Base-by-base conservation (phyloP, 2,329 filamentous ascomycete species). In the Ambrosiella beaveri region DNA sequence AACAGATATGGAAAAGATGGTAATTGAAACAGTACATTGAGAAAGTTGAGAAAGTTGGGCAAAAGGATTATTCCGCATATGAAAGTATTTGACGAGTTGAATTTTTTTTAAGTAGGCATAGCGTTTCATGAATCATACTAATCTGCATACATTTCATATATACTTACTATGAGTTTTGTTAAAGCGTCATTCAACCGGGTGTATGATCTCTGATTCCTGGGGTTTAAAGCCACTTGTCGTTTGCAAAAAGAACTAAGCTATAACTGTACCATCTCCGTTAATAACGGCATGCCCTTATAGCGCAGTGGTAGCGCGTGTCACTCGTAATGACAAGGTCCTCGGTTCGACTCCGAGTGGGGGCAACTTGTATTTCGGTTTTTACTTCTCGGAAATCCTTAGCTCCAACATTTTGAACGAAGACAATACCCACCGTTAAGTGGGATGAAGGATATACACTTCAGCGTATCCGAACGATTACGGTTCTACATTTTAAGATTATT, bases 291-390 rank as follows among this genome's bases (percentile, higher is more conserved):
- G 66, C 65, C 66, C 64, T 62, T 64, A 66, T 68, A 66, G 66
- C 66, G 68, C 62, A 68, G 67, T 66, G 67, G 67, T 68, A 67
- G 63, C 67, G 66, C 66, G 65, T 65, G 62, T 67, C 66, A 68
- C 66, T 68, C 67, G 66, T 68, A 67, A 68, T 67, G 66, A 68
- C 62, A 65, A 68, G 65, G 65, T 68, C 66, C 65, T 63, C 64
- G 64, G 66, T 68, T 68, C 66, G 66, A 68, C 65, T 68, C 66
- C 65, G 65, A 64, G 66, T 67, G 64, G 63, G 63, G 66, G 66
- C 65, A 67, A 6, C 5, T 17, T 27, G 12, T 52, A 7, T 2
- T 4, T 49, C 12, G 15, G 44, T 19, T 36, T 52, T 52, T 45
- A 8, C 40, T 41, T 41, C 40, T n/a, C 6, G 40, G 40, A 27